phyloP scores from a whole-genome alignment of 148 eudicot species.

The Rhododendron henanense region DNA sequence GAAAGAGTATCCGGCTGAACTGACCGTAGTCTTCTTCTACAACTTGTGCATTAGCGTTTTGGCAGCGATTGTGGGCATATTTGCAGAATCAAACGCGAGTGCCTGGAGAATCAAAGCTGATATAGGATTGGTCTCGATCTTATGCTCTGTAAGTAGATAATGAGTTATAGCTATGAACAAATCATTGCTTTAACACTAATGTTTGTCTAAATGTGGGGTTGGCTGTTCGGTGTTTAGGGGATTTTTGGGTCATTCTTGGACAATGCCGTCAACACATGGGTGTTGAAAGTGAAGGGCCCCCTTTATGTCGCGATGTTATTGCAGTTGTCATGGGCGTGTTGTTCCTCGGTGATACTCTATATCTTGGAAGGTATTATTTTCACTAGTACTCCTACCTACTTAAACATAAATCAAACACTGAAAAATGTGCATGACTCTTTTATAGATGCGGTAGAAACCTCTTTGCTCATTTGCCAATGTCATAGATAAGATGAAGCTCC shows the following conservation, averaged over 20 bases:
- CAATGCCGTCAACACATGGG: not conserved
- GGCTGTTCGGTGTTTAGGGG: slow-evolving; percentile 20
- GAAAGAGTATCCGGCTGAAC: slow-evolving; percentile 60
- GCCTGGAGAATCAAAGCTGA: slow-evolving; percentile 49
- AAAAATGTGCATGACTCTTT: not conserved
- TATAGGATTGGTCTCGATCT: slow-evolving; percentile 45
- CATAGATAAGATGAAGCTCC: not conserved
- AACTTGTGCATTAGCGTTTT: slow-evolving; percentile 34
- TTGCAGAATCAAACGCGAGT: slow-evolving; percentile 29
- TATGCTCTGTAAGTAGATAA: slow-evolving; percentile 46
- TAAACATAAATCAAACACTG: not conserved
- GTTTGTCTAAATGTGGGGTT: not conserved
- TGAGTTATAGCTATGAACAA: not conserved
- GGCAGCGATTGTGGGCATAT: slow-evolving; percentile 37
- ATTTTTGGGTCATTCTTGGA: slow-evolving; percentile 38
- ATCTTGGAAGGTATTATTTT: slow-evolving; percentile 64
- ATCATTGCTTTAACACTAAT: not conserved
- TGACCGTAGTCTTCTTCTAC: slow-evolving; percentile 56
- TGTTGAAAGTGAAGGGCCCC: too few species aligned
- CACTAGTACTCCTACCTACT: not conserved
- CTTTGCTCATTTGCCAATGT: not conserved
- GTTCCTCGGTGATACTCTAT: slow-evolving; percentile 60
- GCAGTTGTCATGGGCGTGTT: slow-evolving; percentile 68
- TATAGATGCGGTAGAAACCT: not conserved
- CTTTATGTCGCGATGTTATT: slow-evolving; percentile 40